Evolutionary conservation across 257 asterid species (phyloP).

Genomic region (Apocynum venetum): DNA sequence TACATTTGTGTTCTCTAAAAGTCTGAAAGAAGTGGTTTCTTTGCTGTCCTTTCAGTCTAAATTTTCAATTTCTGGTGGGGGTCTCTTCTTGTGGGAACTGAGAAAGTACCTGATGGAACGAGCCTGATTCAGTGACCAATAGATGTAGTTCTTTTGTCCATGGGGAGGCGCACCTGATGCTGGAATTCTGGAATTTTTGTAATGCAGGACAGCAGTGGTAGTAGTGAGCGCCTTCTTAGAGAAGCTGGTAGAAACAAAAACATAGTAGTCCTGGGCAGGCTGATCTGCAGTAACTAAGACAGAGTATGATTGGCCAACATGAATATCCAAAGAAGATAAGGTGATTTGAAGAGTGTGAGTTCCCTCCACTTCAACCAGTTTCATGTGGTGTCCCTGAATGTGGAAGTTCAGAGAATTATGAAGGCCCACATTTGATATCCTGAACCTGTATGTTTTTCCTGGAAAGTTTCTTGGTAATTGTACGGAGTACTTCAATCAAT

Average conservation of each 20-base stretch:
- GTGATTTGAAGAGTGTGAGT: constrained; percentile 57
- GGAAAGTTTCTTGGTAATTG: constrained; percentile 1
- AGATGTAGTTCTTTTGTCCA: constrained; percentile 23
- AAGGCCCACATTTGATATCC: constrained; percentile 68
- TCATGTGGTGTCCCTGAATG: constrained; percentile 61
- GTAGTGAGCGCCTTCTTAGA: constrained; percentile 28
- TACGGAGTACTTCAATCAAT: background rate
- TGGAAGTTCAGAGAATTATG: constrained; percentile 45
- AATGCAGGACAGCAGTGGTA: constrained; percentile 54
- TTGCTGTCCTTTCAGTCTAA: background rate
- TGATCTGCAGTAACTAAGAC: constrained; percentile 60
- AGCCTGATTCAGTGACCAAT: constrained; percentile 61
- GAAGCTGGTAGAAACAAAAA: constrained; percentile 53
- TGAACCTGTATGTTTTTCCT: constrained; percentile 70
- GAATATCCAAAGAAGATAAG: constrained; percentile 47
- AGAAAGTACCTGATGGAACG: constrained; percentile 51
- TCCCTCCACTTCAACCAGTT: constrained; percentile 70
- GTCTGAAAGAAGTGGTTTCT: background rate
- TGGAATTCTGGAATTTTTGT: constrained; percentile 30
- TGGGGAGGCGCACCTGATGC: constrained; percentile 42
- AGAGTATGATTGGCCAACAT: constrained; percentile 70
- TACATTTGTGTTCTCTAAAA: no score
- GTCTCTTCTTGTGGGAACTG: background rate
- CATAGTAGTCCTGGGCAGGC: constrained; percentile 45
- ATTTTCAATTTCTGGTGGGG: background rate